Base-by-base conservation (phyloP, 352 stramenopile species). In the Phytopythium vexans region DNA sequence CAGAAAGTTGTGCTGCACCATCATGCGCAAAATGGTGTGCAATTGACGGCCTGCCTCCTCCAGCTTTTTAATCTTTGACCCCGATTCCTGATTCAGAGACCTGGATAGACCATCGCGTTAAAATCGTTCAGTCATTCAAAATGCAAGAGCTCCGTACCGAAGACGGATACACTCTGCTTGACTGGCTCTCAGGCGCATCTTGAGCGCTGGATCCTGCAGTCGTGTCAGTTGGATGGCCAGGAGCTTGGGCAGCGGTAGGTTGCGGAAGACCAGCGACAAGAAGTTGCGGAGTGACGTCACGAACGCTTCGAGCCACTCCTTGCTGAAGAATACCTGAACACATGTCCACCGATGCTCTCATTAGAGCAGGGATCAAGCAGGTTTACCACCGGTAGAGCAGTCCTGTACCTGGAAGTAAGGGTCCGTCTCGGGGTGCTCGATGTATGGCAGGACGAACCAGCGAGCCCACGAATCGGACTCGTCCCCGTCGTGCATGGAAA, bases 381-480 rank as follows among this genome's bases (percentile, higher is more conserved):
- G 32, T 34, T 12, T 10, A 1, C 1, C 27, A 71, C 70, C 70
- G 38, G 49, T 77, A 27, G 21, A 27, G 21, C 21, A 27, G 21
- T 27, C 21, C 21, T 27, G 21, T 27, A 27, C 21, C 64, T 80
- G 72, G 41, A 93, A 93, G 54, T 88, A 90, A 9, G 78, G 40
- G 44, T 93, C 83, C 4, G 35, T 74, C 58, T 91, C 83, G 4
- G 83, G 78, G n/a, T 76, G 65, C 15, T 86, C 72, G 16, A 91
- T 79, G 63, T 87, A 93, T 8, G 83, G 83, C 43, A 91, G 59
- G 35, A 90, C 87, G 64, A 93, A 93, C 83, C 83, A 93, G 12
- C 78, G 78, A 62, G 70, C 71, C 83, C 83, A 93, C 38, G 76
- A 82, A 39, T 89, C 76, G 2, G 52, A 37, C 4, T 50, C 54